These are phyloP conservation scores for Panicum miliaceum DNA, from an alignment of 176 grass and related monocot species.

Conservation along the genomic window DNA sequence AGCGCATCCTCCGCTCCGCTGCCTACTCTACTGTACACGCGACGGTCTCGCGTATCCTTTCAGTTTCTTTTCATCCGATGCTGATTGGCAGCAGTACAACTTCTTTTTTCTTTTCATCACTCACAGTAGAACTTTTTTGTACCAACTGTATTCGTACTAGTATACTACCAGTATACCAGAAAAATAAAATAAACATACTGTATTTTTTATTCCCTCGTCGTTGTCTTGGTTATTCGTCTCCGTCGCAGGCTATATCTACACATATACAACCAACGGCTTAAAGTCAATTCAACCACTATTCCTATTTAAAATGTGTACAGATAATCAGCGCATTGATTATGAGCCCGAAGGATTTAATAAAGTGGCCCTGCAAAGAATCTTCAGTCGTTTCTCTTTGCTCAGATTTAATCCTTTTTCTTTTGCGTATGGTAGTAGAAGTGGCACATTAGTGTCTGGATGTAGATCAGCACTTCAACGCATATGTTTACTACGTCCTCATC, in stretches of 20 bases:
- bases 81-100: conserved; percentile 13
- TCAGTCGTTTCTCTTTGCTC: neutral
- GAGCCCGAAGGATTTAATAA: neutral
- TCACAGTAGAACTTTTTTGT: neutral
- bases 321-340: conserved; percentile 13
- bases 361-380: conserved; percentile 18
- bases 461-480: neutral
- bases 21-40: neutral
- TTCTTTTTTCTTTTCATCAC: neutral
- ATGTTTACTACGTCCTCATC: neutral
- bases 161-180: neutral
- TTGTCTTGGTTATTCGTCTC: neutral
- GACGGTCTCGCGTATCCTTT: conserved; percentile 17
- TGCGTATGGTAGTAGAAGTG: neutral
- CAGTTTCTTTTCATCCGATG: neutral
- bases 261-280: conserved; percentile 5
- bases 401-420: neutral
- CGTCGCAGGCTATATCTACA: neutral
- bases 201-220: neutral
- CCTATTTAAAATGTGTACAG: conserved; percentile 12
- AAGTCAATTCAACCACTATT: conserved; percentile 29
- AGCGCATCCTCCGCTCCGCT: neutral
- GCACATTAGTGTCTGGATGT: neutral
- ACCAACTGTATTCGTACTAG: neutral
- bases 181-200: neutral